Percentiles rank a stretch among this genome's conserved stretches.
These are phyloP conservation scores for Arabidopsis arenosa DNA, from an alignment of 345 rosid species.

Conservation along the genomic window DNA sequence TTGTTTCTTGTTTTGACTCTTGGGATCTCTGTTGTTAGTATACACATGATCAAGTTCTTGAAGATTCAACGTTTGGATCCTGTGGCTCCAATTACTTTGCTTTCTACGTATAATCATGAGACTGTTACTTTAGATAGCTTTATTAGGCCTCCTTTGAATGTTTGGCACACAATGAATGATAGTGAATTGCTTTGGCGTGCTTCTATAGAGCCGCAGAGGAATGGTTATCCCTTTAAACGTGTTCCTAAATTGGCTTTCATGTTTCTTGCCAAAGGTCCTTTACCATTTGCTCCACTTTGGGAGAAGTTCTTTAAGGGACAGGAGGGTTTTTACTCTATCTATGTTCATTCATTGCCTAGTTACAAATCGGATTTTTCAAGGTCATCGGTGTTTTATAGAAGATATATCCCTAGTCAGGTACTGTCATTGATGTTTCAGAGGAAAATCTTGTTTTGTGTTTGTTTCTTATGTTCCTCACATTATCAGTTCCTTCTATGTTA, in stretches of 20 bases:
- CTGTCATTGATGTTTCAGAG: slow-evolving; percentile 11
- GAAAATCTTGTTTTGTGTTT: not conserved
- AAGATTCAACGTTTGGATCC: slow-evolving; percentile 43
- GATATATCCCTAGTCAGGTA: slow-evolving; percentile 98
- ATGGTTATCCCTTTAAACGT: slow-evolving; percentile 65
- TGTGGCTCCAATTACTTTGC: slow-evolving; percentile 45
- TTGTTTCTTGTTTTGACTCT: slow-evolving; percentile 56
- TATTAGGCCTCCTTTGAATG: slow-evolving; percentile 61
- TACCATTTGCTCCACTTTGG: slow-evolving; percentile 94
- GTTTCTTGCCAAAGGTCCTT: slow-evolving; percentile 88
- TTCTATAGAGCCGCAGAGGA: slow-evolving; percentile 63
- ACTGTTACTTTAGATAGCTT: slow-evolving; percentile 46
- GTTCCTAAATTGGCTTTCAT: slow-evolving; percentile 91
- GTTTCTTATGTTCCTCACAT: slow-evolving; percentile 27
- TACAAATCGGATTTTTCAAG: slow-evolving; percentile 55
- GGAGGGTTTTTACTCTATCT: slow-evolving; percentile 66
- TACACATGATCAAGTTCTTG: slow-evolving; percentile 54
- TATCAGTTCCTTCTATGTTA: slow-evolving; percentile 8
- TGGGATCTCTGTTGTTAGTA: slow-evolving; percentile 56
- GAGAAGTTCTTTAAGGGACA: slow-evolving; percentile 81
- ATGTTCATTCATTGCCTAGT: slow-evolving; percentile 75
- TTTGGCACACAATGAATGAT: slow-evolving; percentile 78
- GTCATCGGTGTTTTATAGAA: slow-evolving; percentile 70
- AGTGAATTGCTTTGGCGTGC: slow-evolving; percentile 85
- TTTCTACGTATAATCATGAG: slow-evolving; percentile 45